Conservation (phyloP, 768 basidiomycete species). For the Suillus brevipes region DNA sequence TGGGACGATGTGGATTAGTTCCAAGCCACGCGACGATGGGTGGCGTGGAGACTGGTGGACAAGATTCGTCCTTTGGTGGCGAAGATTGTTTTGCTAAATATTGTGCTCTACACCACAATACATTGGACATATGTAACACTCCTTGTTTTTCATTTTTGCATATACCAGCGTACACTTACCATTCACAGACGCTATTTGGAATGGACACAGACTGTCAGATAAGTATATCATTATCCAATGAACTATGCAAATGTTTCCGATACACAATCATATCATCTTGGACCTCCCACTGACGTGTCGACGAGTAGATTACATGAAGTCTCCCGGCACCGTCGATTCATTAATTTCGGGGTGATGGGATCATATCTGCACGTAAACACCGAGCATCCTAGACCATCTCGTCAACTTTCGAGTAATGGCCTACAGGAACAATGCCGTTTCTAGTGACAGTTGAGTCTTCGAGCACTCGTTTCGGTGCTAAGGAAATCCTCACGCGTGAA, state of each 20-base stretch:
- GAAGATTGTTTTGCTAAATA: slow-evolving; percentile 68
- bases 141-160: slow-evolving; percentile 29
- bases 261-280: slow-evolving; percentile 5
- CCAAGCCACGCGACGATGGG: slow-evolving; percentile 55
- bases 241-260: slow-evolving; percentile 7
- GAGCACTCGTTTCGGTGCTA: background rate
- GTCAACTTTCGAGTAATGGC: background rate
- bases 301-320: background rate
- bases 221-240: slow-evolving; percentile 9
- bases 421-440: slow-evolving; percentile 2
- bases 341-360: slow-evolving; percentile 6
- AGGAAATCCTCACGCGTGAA: background rate
- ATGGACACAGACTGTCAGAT: slow-evolving; percentile 20
- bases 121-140: slow-evolving; percentile 37
- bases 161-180: slow-evolving; percentile 27
- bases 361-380: slow-evolving; percentile 2
- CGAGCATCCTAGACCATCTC: background rate
- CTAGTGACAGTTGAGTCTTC: slow-evolving; percentile 1
- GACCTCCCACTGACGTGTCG: background rate
- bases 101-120: slow-evolving; percentile 24
- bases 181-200: slow-evolving; percentile 23
- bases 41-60: slow-evolving; percentile 84
- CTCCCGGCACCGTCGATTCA: slow-evolving; percentile 2
- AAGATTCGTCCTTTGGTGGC: slow-evolving; percentile 78
- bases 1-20: slow-evolving; percentile 80